These are phyloP conservation scores for Thermothielavioides terrestris DNA, from an alignment of 495 filamentous ascomycete species.

Conservation along the genomic window DNA sequence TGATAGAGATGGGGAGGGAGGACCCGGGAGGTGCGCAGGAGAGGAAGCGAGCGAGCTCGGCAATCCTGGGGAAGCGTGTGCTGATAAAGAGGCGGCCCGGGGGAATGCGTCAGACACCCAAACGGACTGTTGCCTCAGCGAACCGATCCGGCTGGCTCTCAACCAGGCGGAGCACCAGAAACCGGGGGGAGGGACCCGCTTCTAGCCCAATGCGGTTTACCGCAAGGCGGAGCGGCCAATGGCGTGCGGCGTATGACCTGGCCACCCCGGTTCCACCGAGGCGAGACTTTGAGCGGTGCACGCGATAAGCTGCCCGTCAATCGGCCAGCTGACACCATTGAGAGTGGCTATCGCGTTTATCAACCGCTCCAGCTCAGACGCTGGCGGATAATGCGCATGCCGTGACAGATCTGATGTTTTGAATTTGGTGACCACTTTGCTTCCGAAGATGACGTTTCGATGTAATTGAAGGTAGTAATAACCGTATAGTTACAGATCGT, in stretches of 20 bases:
- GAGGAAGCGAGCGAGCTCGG: slow-evolving; percentile 22
- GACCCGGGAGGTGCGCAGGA: slow-evolving; percentile 18
- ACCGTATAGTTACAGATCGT: no score
- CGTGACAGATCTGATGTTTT: no score
- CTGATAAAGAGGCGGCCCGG: slow-evolving; percentile 26
- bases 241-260: no score
- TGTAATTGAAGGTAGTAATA: no score
- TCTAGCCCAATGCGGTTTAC: slow-evolving; percentile 12
- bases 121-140: slow-evolving; percentile 20
- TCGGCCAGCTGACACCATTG: background rate
- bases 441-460: no score
- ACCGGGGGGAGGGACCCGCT: slow-evolving; percentile 13
- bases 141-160: slow-evolving; percentile 9
- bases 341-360: background rate
- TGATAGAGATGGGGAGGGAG: slow-evolving; percentile 38
- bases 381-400: no score
- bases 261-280: no score
- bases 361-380: background rate
- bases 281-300: slow-evolving; percentile 11
- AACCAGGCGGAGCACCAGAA: slow-evolving; percentile 9
- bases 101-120: slow-evolving; percentile 22
- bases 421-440: no score
- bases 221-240: slow-evolving; percentile 25
- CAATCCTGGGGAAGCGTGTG: slow-evolving; percentile 25
- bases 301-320: slow-evolving; percentile 8